Base-by-base conservation (phyloP, 2,329 filamentous ascomycete species). In the Fusarium dimerum region DNA sequence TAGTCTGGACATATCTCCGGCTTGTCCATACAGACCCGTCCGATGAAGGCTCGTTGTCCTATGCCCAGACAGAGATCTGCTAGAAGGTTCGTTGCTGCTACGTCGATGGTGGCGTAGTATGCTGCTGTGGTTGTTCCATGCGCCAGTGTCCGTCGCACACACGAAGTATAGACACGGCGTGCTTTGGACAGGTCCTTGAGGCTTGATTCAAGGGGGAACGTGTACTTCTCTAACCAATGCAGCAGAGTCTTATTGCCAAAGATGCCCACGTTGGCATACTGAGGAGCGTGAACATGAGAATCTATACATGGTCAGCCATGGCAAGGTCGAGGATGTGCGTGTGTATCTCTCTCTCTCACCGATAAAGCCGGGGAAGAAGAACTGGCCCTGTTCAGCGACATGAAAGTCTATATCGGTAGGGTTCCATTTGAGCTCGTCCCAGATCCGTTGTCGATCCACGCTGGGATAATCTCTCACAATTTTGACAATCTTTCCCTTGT, bases 21-120 rank as follows among this genome's bases (percentile, higher is more conserved):
- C 30, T 81, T 80, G 70, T 97, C 91, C 94, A 99, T 97, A 77
- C 92, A 97, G n/a, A 95, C 90, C 40, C 94, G 82, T 32, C 94
- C 94, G 40, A 99, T 83, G 59, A 97, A 89, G 7, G 94, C 94
- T 48, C 94, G 81, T 73, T 99, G 94, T 42, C 94, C 94, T 26
- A 83, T 76, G 1, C 75, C 68, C n/a, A 90, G 78, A 66, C 93
- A 97, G 16, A 97, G 82, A 58, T 90, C 85, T 1, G 92, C 89
- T 6, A 99, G 86, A 8, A 96, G 81, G 68, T 96, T 97, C n/a
- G 94, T 99, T 2, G 92, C 85, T 1, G 83, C 79, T 1, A 96
- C 89, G 69, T 96, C 87, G 57, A 91, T 85, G 26, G 94, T 97
- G 52, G 93, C 93, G 71, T 89, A 97, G 79, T 97, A 97, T n/a